Conservation (phyloP, 495 filamentous ascomycete genomes). For the Clavariopsis aquatica region DNA sequence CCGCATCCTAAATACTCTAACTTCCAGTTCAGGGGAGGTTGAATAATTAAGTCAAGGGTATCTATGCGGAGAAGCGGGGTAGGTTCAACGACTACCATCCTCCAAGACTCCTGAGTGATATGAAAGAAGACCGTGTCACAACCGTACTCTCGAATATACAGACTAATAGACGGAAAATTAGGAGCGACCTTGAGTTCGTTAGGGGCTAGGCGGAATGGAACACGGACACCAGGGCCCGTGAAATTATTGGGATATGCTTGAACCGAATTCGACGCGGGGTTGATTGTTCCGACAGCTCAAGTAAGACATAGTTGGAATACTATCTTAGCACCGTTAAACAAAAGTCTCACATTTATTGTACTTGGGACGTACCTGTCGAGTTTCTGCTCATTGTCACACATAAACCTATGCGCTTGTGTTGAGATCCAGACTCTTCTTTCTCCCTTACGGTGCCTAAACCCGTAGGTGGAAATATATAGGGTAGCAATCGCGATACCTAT, state of each 20-base stretch:
- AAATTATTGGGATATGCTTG: not conserved
- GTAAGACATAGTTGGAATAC: not conserved
- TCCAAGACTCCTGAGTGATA: not conserved
- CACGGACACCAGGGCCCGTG: not conserved
- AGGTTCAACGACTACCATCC: not conserved
- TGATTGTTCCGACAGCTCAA: not conserved
- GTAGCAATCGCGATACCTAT: too few species aligned
- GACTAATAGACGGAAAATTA: not conserved
- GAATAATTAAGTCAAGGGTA: not conserved
- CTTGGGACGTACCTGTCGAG: not conserved
- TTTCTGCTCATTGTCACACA: not conserved
- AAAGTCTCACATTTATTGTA: not conserved
- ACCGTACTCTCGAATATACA: not conserved
- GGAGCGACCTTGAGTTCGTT: not conserved
- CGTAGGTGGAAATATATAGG: too few species aligned
- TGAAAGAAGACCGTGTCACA: not conserved
- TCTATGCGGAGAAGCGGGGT: not conserved
- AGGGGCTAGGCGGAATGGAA: not conserved
- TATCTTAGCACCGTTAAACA: not conserved
- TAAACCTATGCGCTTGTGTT: not conserved
- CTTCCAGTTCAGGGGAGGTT: not conserved
- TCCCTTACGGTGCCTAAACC: too few species aligned
- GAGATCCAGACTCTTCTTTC: not conserved
- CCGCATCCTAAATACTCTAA: not conserved
- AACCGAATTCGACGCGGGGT: not conserved